A percentile compares a stretch with the other conserved stretches of the same genome.
Conservation (phyloP, 345 rosid species). For the Arabis alpina region DNA sequence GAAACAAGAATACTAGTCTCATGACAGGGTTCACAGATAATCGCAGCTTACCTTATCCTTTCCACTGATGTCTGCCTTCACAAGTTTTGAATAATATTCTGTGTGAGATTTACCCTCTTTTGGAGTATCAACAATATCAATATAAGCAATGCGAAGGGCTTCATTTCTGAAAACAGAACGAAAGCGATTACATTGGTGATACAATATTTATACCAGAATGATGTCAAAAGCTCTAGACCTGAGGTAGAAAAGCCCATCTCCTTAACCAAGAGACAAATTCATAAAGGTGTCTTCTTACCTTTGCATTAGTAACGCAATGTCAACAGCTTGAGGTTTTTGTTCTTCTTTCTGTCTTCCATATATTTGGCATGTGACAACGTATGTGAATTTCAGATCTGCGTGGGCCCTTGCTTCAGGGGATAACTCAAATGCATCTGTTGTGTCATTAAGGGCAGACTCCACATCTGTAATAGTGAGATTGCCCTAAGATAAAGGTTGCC, state of each 20-base stretch:
- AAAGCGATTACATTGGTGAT: conserved; percentile 24
- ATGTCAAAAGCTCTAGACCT: conserved; percentile 22
- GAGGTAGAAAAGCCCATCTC: conserved; percentile 7
- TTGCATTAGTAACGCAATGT: conserved; percentile 95
- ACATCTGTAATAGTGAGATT: conserved; percentile 54
- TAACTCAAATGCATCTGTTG: conserved; percentile 76
- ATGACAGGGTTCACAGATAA: conserved; percentile 29
- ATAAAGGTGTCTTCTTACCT: conserved; percentile 50
- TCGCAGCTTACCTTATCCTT: conserved; percentile 78
- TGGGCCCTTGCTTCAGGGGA: conserved; percentile 91
- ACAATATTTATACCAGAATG: conserved; percentile 17
- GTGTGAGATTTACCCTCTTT: conserved; percentile 73
- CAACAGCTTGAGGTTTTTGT: conserved; percentile 89
- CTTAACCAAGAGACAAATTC: conserved; percentile 12
- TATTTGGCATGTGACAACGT: conserved; percentile 94
- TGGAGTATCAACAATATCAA: conserved; percentile 84
- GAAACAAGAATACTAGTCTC: conserved; percentile 25
- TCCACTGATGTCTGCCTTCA: conserved; percentile 93
- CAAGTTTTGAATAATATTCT: conserved; percentile 89
- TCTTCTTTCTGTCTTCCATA: conserved; percentile 98
- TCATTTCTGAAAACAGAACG: conserved; percentile 70
- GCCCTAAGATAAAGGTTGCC: conserved; percentile 18
- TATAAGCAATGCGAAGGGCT: conserved; percentile 97
- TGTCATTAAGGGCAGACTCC: conserved; percentile 66
- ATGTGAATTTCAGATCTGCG: conserved; percentile 91